Evolutionary conservation across 2,329 filamentous ascomycete genomes (phyloP).

Genomic region (Fusarium cyanostomum): DNA sequence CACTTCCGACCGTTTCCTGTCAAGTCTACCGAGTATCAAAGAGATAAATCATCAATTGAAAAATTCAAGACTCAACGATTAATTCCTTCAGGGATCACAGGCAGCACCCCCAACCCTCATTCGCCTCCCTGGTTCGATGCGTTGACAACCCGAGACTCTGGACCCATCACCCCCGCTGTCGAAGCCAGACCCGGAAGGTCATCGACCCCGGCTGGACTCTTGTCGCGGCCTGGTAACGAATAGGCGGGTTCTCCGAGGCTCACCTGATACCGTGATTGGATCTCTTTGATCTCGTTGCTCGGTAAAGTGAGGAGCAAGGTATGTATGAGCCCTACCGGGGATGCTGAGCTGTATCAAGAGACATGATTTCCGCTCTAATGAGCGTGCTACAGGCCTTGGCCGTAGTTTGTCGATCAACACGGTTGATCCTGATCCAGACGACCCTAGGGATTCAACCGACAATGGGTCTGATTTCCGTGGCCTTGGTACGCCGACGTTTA

Average conservation of each 20-base stretch:
- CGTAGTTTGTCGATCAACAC: constrained; percentile 19
- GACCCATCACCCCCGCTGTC: constrained; percentile 28
- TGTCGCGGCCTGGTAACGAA: constrained; percentile 24
- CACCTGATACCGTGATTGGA: constrained; percentile 30
- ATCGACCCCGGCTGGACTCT: constrained; percentile 3
- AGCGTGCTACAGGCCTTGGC: neutral
- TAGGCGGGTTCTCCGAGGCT: constrained; percentile 27
- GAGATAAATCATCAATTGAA: constrained; percentile 1
- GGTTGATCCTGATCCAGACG: constrained; percentile 14
- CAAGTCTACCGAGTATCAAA: neutral
- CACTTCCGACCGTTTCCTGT: constrained; percentile 11
- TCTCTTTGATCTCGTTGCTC: constrained; percentile 22
- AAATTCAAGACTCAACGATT: neutral
- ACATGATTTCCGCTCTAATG: constrained; percentile 6
- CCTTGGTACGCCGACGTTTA: constrained; percentile 16
- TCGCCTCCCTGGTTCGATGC: constrained; percentile 26
- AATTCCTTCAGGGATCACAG: neutral
- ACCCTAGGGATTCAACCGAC: constrained; percentile 14
- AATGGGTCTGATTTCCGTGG: constrained; percentile 10
- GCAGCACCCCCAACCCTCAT: constrained; percentile 15
- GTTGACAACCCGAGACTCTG: constrained; percentile 27
- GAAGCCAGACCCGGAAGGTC: constrained; percentile 31
- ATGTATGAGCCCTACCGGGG: neutral
- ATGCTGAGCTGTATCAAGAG: constrained; percentile 1
- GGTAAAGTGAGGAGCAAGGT: constrained; percentile 12